Evolutionary conservation across 2,329 filamentous ascomycete species (phyloP).

Genomic region (Aspergillus pseudonomiae): DNA sequence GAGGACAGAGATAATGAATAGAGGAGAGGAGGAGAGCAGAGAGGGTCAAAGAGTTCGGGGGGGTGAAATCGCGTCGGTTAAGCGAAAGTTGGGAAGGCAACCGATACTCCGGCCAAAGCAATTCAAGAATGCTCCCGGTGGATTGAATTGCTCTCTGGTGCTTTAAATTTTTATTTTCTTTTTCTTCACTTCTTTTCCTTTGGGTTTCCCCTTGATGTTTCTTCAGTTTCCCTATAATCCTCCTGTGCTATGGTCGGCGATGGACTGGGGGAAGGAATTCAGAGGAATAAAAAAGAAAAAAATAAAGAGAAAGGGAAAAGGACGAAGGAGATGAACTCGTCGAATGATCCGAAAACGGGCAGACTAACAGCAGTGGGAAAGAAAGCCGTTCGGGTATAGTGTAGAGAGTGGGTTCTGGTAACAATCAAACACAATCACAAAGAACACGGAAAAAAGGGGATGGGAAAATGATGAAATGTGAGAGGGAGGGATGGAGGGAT

Average conservation of each 20-base stretch:
- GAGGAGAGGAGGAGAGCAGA: constrained; percentile 13
- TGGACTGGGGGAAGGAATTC: not conserved
- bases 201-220: constrained; percentile 2
- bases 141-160: constrained; percentile 6
- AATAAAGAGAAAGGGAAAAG: not conserved
- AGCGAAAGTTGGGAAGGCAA: constrained; percentile 23
- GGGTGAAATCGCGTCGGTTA: constrained; percentile 18
- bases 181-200: constrained; percentile 3
- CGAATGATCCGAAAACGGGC: constrained; percentile 13
- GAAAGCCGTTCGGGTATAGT: constrained; percentile 8
- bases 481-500: constrained; percentile 3
- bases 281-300: constrained; percentile 7
- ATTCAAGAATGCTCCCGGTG: constrained; percentile 22
- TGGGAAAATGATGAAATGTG: constrained; percentile 7
- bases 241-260: not conserved
- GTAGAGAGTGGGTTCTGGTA: constrained; percentile 11
- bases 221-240: constrained; percentile 1
- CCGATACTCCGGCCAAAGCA: constrained; percentile 24
- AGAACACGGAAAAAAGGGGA: constrained; percentile 5
- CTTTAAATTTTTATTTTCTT: not conserved
- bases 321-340: constrained; percentile 8
- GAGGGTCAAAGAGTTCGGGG: constrained; percentile 17
- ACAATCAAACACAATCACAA: constrained; percentile 10
- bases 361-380: constrained; percentile 7
- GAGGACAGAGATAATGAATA: constrained; percentile 12